Evolutionary conservation across 1,284 basidiomycete genomes (phyloP), one percentile per base, ranked within the genome.

Genomic region (Pyrrhoderma lamaoense): DNA sequence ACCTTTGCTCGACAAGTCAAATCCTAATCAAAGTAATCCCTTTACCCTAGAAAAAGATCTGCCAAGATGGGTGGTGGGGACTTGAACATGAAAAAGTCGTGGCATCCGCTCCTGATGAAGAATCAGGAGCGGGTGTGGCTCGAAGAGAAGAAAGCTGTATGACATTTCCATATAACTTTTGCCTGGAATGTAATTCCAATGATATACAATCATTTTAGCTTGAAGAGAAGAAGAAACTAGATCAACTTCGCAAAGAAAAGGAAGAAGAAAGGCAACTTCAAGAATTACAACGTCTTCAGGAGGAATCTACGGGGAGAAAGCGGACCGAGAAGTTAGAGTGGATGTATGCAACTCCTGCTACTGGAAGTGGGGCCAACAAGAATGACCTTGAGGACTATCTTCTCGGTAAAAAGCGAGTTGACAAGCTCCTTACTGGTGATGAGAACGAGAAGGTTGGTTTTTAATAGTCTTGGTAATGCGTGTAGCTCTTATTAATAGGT

Each of bases 111-210:
- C 77, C 89, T 97, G 72, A 72, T 95, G 71, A 92, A 91, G 68
- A 96, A 97, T 73, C 94, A 98, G 85, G 93, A 97, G 83, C 83
- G 87, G 77, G 95, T 99, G 62, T 99, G 96, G 95, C 81, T 97
- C 57, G 89, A 95, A 69, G 95, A 99, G 71, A 93, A 96, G 80
- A 87, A 90, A 65, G 93, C 93, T 54, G 89, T 89, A 65, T 63
- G 86, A 75, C n/a, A 3, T 13, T 31, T 25, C 56, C 8, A 19
- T 14, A 49, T 22, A 51, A 39, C 18, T 44, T 18, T 19, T 22
- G 27, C 27, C 45, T 37, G 42, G 42, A 37, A 27, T 46, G 8
- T n/a, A 45, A 34, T 46, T 39, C 48, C 43, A 59, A 54, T 59
- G n/a, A 31, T 2, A 49, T 42, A 19, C 45, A 56, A 11, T 25